These are phyloP conservation scores for Drechslerella dactyloides DNA, from an alignment of 2,329 filamentous ascomycete species.

Conservation along the genomic window DNA sequence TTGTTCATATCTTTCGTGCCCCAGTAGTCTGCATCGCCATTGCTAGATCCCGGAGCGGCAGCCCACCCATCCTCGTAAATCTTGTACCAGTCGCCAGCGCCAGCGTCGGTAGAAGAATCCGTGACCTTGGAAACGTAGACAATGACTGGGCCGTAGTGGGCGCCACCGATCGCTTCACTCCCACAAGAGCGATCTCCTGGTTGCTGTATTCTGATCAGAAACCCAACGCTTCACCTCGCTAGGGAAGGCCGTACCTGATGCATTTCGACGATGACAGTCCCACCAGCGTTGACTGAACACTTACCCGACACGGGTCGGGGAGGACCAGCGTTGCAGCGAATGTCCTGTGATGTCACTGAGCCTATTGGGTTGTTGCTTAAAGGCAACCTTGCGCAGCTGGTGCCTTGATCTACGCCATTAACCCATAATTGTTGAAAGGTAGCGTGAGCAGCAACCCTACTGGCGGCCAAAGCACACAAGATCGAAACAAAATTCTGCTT, in stretches of 20 bases:
- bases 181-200: conserved; percentile 61
- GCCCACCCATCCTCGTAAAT: conserved; percentile 63
- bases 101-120: conserved; percentile 61
- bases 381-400: conserved; percentile 63
- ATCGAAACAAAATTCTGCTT: conserved; percentile 5
- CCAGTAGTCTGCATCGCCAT: conserved; percentile 60
- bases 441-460: conserved; percentile 61
- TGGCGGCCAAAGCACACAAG: conserved; percentile 53
- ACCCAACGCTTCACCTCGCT: neutral
- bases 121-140: conserved; percentile 64
- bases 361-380: conserved; percentile 64
- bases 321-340: conserved; percentile 62
- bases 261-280: conserved; percentile 66
- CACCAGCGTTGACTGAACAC: conserved; percentile 61
- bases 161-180: conserved; percentile 64
- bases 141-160: conserved; percentile 65
- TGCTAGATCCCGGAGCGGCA: conserved; percentile 58
- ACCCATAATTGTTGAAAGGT: conserved; percentile 64
- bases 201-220: conserved; percentile 57
- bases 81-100: conserved; percentile 64
- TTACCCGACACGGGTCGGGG: conserved; percentile 58
- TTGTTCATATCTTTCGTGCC: conserved; percentile 59
- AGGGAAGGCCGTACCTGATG: conserved; percentile 58
- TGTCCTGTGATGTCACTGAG: conserved; percentile 61
- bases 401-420: conserved; percentile 61